Conservation (phyloP, 2,329 filamentous ascomycete genomes). For the Harringtonia lauricola region DNA sequence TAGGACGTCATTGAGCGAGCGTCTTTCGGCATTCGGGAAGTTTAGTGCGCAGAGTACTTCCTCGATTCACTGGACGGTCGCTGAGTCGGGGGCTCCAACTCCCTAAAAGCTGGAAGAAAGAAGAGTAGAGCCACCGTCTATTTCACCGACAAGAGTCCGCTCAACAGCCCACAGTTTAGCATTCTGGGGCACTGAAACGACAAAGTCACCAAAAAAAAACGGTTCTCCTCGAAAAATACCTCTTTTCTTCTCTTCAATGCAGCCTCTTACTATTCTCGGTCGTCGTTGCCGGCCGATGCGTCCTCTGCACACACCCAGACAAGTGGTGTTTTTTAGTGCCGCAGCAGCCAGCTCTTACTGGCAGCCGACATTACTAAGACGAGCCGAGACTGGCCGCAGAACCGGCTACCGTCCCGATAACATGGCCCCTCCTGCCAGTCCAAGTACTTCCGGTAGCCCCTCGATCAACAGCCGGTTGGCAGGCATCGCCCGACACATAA, state of each 20-base stretch:
- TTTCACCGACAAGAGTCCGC: no score
- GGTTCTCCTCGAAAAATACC: background rate
- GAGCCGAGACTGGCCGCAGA: background rate
- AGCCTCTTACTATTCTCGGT: conserved; percentile 1
- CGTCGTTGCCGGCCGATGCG: background rate
- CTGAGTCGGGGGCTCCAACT: no score
- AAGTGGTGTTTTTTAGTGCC: no score
- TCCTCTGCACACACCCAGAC: background rate
- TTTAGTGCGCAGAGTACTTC: no score
- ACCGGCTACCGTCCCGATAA: background rate
- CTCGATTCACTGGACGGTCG: no score
- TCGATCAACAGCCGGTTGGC: conserved; percentile 17
- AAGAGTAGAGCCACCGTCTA: no score
- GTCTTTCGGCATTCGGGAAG: no score
- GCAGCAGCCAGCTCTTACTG: conserved; percentile 1
- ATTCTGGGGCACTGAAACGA: no score
- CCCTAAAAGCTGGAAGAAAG: no score
- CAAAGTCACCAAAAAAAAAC: no score
- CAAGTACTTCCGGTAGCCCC: conserved; percentile 5
- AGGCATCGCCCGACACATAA: conserved; percentile 17
- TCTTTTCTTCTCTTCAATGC: background rate
- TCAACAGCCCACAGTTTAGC: no score
- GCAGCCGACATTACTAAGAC: conserved; percentile 10
- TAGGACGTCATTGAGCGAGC: no score
- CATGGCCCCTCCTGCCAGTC: conserved; percentile 7